Evolutionary conservation across 2,329 filamentous ascomycete species (phyloP).

Genomic region (Colletotrichum spaethianum): DNA sequence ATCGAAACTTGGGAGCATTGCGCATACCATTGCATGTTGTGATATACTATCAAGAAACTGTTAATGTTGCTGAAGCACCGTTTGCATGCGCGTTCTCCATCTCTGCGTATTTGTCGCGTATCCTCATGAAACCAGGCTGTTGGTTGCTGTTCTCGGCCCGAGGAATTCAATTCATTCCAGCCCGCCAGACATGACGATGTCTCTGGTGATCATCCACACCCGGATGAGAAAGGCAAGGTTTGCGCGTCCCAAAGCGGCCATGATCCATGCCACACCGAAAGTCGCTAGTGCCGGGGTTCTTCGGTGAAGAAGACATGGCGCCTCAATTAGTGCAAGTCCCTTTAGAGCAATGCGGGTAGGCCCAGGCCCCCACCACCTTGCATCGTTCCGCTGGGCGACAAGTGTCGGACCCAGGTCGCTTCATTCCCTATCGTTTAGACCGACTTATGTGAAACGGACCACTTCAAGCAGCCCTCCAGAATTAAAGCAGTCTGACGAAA

Average conservation of each 20-base stretch:
- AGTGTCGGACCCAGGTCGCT: conserved; percentile 31
- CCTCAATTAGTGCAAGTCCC: conserved; percentile 40
- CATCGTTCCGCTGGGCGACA: conserved; percentile 36
- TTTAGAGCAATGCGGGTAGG: conserved; percentile 39
- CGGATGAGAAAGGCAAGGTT: conserved; percentile 6
- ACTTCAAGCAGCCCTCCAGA: conserved; percentile 33
- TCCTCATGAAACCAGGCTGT: not conserved
- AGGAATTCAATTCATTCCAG: not conserved
- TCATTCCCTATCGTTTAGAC: conserved; percentile 38
- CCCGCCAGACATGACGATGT: not conserved
- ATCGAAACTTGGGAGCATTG: conserved; percentile 28
- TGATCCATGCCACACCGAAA: conserved; percentile 35
- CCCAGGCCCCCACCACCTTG: conserved; percentile 30
- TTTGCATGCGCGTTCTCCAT: not conserved
- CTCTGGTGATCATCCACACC: not conserved
- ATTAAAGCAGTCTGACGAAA: conserved; percentile 32
- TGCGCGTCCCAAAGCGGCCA: not conserved
- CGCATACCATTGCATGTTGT: conserved; percentile 30
- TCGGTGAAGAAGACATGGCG: conserved; percentile 35
- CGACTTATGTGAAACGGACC: conserved; percentile 40
- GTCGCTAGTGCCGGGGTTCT: conserved; percentile 20
- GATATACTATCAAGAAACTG: conserved; percentile 25
- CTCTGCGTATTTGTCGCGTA: not conserved
- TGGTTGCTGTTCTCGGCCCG: too few relatives aligned
- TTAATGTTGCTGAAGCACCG: conserved; percentile 17